A percentile compares a stretch with the other conserved stretches of the same genome.
phyloP scores from a whole-genome alignment of 345 rosid species.

The Alliaria petiolata region DNA sequence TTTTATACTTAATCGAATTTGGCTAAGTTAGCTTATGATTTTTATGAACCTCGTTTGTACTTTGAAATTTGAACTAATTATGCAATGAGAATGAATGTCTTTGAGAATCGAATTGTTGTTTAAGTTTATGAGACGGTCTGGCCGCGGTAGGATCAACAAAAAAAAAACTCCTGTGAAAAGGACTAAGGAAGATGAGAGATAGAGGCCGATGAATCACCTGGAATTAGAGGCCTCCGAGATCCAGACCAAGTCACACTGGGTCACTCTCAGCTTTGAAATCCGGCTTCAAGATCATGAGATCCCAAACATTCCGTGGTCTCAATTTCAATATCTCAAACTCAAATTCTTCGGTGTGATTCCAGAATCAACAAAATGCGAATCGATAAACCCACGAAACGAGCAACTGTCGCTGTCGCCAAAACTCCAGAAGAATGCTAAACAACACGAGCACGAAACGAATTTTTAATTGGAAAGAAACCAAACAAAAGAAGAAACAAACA shows the following conservation, averaged over 20 bases:
- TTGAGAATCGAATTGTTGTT: too few relatives aligned
- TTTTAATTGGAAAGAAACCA: neutral
- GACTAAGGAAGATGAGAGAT: neutral
- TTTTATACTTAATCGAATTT: too few relatives aligned
- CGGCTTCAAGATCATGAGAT: neutral
- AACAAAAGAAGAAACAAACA: slow-evolving; percentile 6
- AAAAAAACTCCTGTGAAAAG: neutral
- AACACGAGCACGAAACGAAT: slow-evolving; percentile 3
- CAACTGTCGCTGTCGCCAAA: neutral
- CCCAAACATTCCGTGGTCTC: slow-evolving; percentile 5
- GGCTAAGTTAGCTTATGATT: too few relatives aligned
- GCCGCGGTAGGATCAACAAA: neutral
- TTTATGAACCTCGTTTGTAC: too few relatives aligned
- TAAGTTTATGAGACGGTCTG: too few relatives aligned
- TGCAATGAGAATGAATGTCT: too few relatives aligned
- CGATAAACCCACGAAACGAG: neutral
- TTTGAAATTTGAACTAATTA: too few relatives aligned
- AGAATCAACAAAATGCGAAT: slow-evolving; percentile 15
- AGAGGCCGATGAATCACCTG: slow-evolving; percentile 1
- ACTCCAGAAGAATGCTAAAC: neutral
- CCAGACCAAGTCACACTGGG: slow-evolving; percentile 22
- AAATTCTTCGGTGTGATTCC: neutral
- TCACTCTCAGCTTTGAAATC: slow-evolving; percentile 19
- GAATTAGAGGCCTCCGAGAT: slow-evolving; percentile 14
- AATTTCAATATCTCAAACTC: slow-evolving; percentile 5